phyloP scores from a whole-genome alignment of 2,329 filamentous ascomycete genomes.

The Aspergillus sp. region DNA sequence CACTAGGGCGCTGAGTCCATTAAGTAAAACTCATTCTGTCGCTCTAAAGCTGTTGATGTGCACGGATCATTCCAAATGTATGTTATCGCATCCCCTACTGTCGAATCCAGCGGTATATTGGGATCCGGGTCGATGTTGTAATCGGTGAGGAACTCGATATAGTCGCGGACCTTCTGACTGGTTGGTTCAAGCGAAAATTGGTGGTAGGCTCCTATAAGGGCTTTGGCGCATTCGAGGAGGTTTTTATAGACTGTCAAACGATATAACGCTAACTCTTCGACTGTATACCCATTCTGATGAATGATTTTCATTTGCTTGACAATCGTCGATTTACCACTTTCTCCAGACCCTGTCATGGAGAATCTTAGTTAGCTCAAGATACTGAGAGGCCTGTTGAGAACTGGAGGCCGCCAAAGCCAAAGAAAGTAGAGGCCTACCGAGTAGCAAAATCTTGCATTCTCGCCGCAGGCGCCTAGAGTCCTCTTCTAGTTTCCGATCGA shows the following conservation, averaged over 20 bases:
- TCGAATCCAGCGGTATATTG: conserved; percentile 76
- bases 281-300: conserved; percentile 94
- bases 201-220: conserved; percentile 85
- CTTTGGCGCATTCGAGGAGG: conserved; percentile 92
- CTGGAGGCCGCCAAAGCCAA: neutral
- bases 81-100: conserved; percentile 78
- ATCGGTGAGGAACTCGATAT: conserved; percentile 77
- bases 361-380: conserved; percentile 9
- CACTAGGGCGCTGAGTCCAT: conserved; percentile 99
- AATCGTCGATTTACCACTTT: conserved; percentile 98
- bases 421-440: conserved; percentile 59
- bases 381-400: neutral
- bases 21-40: conserved; percentile 96
- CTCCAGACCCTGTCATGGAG: conserved; percentile 73
- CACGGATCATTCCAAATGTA: conserved; percentile 89
- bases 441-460: conserved; percentile 97
- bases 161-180: conserved; percentile 67
- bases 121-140: conserved; percentile 91
- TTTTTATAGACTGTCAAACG: conserved; percentile 98
- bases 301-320: conserved; percentile 99
- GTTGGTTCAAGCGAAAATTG: conserved; percentile 84
- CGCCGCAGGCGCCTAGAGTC: conserved; percentile 87
- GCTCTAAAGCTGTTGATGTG: conserved; percentile 79
- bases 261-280: conserved; percentile 91
- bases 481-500: conserved; percentile 90